Evolutionary conservation across 768 basidiomycete species (phyloP), one percentile per base, ranked within the genome.

Genomic region (Serendipita sp.): DNA sequence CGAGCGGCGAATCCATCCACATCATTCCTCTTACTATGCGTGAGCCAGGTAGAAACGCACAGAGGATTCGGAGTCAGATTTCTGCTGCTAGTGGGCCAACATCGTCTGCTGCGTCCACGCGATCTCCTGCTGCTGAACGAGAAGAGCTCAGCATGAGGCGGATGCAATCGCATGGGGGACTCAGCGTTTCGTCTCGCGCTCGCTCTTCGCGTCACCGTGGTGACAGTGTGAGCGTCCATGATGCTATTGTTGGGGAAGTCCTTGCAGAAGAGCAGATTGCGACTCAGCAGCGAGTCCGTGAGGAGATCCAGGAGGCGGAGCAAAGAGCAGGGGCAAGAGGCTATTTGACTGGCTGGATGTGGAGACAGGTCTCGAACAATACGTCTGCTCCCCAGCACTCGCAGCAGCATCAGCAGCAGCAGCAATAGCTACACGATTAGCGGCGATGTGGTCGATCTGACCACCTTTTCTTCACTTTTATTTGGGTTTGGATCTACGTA

Each of bases 241-340:
- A 84, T 66, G 87, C 85, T 8, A 84, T 88, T 46, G 76, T 80
- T 62, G 79, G 81, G 52, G 87, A 89, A 68, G 81, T 86, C 46
- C 76, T 87, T 45, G 85, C 82, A 44, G 86, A 89, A 71, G 87
- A 88, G 72, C 77, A 80, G 66, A 75, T 80, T 15, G 85, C 80
- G 3, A 74, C 81, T 32, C 76, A 77, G 36, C 77, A 81, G 67
- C 75, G 81, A 51, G 69, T 83, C 58, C 77, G 81, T 68, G 78
- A 79, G 54, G 85, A 87, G 72, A 74, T 81, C 68, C 76, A 75
- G 8, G 80, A 83, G 18, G 46, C 66, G 7, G 63, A 65, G 28
- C 64, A 44, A n/a, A 28, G 13, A 32, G 34, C 44, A 32, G 66
- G 64, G 2, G 64, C 66, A 3, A 52, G 66, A 30, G 48, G 64